phyloP scores from a whole-genome alignment of 805 yeast genomes.

The Barnettozyma sp. region DNA sequence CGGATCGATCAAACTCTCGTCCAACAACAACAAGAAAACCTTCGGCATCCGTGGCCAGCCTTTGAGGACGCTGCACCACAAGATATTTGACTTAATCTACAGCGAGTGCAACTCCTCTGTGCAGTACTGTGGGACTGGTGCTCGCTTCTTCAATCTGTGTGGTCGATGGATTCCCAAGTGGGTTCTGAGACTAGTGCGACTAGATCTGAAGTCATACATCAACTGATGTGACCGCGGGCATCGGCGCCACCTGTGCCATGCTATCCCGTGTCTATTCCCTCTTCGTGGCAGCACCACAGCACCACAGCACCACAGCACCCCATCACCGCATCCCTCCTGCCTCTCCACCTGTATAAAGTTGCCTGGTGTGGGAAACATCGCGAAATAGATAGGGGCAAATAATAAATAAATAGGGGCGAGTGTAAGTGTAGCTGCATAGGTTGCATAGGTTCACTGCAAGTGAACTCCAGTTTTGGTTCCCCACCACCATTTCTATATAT shows the following conservation, averaged over 20 bases:
- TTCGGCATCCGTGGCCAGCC: conserved; percentile 21
- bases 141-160: conserved; percentile 16
- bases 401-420: too few relatives aligned
- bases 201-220: conserved; percentile 1
- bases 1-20: conserved; percentile 39
- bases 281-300: too few relatives aligned
- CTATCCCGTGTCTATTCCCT: too few relatives aligned
- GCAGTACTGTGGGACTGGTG: conserved; percentile 22
- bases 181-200: conserved; percentile 4
- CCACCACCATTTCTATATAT: too few relatives aligned
- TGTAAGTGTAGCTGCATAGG: too few relatives aligned
- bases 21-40: conserved; percentile 21
- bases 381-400: conserved; percentile 2
- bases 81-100: conserved; percentile 22
- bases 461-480: too few relatives aligned
- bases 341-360: too few relatives aligned
- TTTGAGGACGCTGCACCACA: conserved; percentile 16
- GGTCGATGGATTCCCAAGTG: conserved; percentile 21
- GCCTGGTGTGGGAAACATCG: not conserved
- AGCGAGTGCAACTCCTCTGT: conserved; percentile 13
- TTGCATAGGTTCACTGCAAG: too few relatives aligned
- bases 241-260: too few relatives aligned
- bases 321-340: too few relatives aligned
- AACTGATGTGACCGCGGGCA: too few relatives aligned
- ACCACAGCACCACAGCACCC: too few relatives aligned